phyloP scores from a whole-genome alignment of 2,329 filamentous ascomycete genomes.

The Colletotrichum nymphaeae region DNA sequence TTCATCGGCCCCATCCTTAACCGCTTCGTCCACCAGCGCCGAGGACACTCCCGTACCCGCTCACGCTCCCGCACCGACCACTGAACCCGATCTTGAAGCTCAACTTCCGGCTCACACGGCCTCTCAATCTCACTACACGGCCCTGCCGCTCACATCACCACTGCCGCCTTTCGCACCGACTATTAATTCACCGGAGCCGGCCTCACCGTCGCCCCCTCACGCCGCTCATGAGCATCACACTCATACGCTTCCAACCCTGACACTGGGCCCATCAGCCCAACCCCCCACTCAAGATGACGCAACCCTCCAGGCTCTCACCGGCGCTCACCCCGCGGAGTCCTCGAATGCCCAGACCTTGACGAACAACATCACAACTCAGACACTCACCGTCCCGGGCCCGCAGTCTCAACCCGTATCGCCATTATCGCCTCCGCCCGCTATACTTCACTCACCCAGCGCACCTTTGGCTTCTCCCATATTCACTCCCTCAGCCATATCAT shows the following conservation, averaged over 20 bases:
- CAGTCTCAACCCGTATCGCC: slow-evolving; percentile 23
- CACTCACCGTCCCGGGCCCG: slow-evolving; percentile 18
- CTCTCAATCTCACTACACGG: slow-evolving; percentile 14
- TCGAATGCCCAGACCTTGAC: slow-evolving; percentile 22
- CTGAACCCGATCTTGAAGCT: slow-evolving; percentile 31
- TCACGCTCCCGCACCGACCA: slow-evolving; percentile 5
- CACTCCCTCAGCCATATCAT: slow-evolving; percentile 30
- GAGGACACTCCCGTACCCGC: slow-evolving; percentile 13
- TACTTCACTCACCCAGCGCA: slow-evolving; percentile 11
- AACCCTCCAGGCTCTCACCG: slow-evolving; percentile 8
- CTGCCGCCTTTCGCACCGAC: slow-evolving; percentile 3
- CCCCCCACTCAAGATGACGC: slow-evolving; percentile 26
- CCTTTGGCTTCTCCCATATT: slow-evolving; percentile 20
- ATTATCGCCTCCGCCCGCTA: slow-evolving; percentile 13
- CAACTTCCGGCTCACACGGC: slow-evolving; percentile 22
- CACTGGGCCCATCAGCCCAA: slow-evolving; percentile 29
- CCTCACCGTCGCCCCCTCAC: slow-evolving; percentile 15
- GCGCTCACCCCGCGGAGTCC: slow-evolving; percentile 14
- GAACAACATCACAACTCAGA: slow-evolving; percentile 21
- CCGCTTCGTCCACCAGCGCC: slow-evolving; percentile 28
- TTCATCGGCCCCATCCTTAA: slow-evolving; percentile 28
- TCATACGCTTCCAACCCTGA: slow-evolving; percentile 22
- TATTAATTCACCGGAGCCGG: slow-evolving; percentile 1
- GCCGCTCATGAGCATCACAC: slow-evolving; percentile 6
- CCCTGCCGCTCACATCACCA: slow-evolving; percentile 26